phyloP scores from a whole-genome alignment of 495 filamentous ascomycete genomes.

The Chaetomium tenue region DNA sequence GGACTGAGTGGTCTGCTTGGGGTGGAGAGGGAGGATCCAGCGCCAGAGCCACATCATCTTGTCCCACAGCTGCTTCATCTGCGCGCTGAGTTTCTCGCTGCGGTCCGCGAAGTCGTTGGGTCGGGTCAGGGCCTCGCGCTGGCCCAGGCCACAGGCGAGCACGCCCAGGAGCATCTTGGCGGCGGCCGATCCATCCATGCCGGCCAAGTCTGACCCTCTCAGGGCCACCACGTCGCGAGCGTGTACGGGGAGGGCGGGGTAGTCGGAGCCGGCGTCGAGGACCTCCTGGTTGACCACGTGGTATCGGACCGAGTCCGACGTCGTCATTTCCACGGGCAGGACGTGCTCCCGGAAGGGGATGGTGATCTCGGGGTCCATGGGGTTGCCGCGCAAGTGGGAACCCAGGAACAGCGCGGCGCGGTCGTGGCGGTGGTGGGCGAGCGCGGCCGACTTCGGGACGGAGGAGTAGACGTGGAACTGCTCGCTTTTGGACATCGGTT shows the following conservation, averaged over 20 bases:
- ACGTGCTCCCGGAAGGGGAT: conserved; percentile 17
- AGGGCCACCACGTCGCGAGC: conserved; percentile 8
- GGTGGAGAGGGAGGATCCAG: conserved; percentile 5
- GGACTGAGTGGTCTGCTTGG: not conserved
- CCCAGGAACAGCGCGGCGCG: conserved; percentile 35
- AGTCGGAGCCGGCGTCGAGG: conserved; percentile 20
- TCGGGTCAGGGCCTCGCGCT: not conserved
- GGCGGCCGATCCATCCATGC: not conserved
- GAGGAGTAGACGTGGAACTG: conserved; percentile 30
- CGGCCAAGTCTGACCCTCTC: not conserved
- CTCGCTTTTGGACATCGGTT: conserved; percentile 35
- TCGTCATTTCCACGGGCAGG: conserved; percentile 10
- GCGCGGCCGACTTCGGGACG: conserved; percentile 30
- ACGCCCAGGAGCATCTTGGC: conserved; percentile 19
- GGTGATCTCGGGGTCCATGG: conserved; percentile 16
- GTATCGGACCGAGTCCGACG: conserved; percentile 13
- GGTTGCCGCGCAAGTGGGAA: conserved; percentile 36
- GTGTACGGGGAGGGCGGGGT: conserved; percentile 13
- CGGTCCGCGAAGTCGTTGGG: not conserved
- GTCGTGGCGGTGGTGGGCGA: conserved; percentile 34
- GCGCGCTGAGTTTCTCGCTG: not conserved
- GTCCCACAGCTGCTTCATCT: conserved; percentile 25
- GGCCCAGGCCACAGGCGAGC: conserved; percentile 16
- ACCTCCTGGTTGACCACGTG: conserved; percentile 19
- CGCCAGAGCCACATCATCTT: conserved; percentile 21